Conservation (phyloP, 2,329 filamentous ascomycete species). For the Cytospora piceicola region DNA sequence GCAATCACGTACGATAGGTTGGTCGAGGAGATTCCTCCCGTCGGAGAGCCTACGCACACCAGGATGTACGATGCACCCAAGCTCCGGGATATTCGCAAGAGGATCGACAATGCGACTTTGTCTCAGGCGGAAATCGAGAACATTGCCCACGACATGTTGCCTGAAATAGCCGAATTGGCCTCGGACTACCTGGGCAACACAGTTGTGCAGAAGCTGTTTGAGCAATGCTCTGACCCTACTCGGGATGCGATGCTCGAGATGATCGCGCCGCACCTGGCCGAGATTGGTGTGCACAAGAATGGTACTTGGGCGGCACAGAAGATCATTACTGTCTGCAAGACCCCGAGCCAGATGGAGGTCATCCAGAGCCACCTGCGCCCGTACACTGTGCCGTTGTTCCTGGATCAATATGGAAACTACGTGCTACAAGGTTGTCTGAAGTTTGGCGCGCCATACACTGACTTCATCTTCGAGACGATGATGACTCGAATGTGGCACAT, state of each 20-base stretch:
- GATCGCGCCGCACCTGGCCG: constrained; percentile 89
- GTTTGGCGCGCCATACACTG: constrained; percentile 85
- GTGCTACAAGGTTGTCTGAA: constrained; percentile 95
- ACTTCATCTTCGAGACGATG: constrained; percentile 99
- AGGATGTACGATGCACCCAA: constrained; percentile 92
- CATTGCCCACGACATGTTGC: constrained; percentile 91
- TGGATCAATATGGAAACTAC: constrained; percentile 98
- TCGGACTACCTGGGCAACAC: constrained; percentile 98
- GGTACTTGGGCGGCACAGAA: constrained; percentile 99
- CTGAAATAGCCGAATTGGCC: constrained; percentile 91
- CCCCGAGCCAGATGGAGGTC: constrained; percentile 76
- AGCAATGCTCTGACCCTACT: constrained; percentile 87
- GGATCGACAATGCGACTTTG: constrained; percentile 93
- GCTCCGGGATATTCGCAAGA: constrained; percentile 92
- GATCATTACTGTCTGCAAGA: constrained; percentile 96
- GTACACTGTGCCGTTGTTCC: constrained; percentile 88
- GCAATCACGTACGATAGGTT: constrained; percentile 77
- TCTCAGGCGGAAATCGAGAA: constrained; percentile 87
- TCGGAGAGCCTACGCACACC: constrained; percentile 85
- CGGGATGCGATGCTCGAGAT: constrained; percentile 89
- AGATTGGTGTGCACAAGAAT: constrained; percentile 99
- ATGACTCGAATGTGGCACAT: constrained; percentile 92
- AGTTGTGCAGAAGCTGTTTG: constrained; percentile 98
- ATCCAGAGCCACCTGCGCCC: constrained; percentile 84
- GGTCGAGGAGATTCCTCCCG: constrained; percentile 81